Percentiles rank a stretch among this genome's conserved stretches.
Conservation (phyloP, 306 rosid species). For the Argentina anserina region DNA sequence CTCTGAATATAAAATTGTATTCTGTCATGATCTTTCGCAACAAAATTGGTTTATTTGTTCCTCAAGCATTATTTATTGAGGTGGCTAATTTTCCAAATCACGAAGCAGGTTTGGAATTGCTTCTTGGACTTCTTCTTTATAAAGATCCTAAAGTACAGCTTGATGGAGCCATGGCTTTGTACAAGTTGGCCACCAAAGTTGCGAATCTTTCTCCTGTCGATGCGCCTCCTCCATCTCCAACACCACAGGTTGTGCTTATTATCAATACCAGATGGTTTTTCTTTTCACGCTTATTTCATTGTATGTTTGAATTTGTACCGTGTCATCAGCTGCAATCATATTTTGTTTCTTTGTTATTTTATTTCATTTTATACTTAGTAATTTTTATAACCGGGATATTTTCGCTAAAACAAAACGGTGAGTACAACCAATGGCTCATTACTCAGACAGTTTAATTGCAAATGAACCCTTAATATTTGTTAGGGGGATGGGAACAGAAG, state of each 20-base stretch:
- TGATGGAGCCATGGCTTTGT: conserved; percentile 89
- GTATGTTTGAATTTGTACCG: background rate
- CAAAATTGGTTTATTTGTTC: conserved; percentile 1
- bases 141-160: conserved; percentile 70
- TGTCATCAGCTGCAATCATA: background rate
- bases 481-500: background rate
- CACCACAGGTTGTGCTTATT: conserved; percentile 70
- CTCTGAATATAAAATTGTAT: conserved; percentile 11
- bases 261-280: background rate
- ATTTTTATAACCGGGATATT: background rate
- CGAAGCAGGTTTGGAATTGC: conserved; percentile 82
- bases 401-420: background rate
- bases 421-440: background rate
- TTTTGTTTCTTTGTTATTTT: background rate
- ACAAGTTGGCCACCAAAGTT: conserved; percentile 86
- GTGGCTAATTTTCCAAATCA: conserved; percentile 18
- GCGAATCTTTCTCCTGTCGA: conserved; percentile 71
- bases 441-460: too few species aligned
- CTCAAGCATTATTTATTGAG: conserved; percentile 8
- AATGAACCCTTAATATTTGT: background rate
- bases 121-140: conserved; percentile 81
- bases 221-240: conserved; percentile 96
- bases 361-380: background rate
- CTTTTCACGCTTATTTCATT: background rate
- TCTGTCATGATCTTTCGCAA: conserved; percentile 21